A percentile compares a stretch with the other conserved stretches of the same genome.
Conservation (phyloP, 805 yeast genomes). For the Jamesozyma lodderae region DNA sequence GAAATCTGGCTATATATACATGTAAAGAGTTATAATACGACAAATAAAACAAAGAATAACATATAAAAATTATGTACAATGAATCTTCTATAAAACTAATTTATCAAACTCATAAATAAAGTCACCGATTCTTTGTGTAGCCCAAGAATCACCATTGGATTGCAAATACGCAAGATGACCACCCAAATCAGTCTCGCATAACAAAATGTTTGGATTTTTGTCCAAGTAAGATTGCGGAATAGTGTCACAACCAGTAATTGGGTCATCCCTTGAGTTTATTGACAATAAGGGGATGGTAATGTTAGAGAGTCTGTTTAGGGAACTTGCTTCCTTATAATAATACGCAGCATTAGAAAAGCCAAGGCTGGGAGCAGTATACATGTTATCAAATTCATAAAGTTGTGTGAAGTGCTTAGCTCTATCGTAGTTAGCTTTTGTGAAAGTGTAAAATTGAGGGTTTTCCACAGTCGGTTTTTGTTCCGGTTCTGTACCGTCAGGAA, state of each 20-base stretch:
- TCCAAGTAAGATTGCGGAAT: conserved; percentile 44
- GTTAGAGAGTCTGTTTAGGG: conserved; percentile 46
- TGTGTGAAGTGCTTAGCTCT: conserved; percentile 33
- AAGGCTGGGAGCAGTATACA: conserved; percentile 50
- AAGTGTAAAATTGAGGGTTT: conserved; percentile 15
- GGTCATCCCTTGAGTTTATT: conserved; percentile 49
- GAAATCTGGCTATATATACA: too few relatives aligned
- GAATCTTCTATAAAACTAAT: conserved; percentile 11
- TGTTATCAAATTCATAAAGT: conserved; percentile 50
- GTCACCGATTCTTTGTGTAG: conserved; percentile 33
- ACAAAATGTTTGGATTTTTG: conserved; percentile 48
- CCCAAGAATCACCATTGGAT: conserved; percentile 41
- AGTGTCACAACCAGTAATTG: conserved; percentile 45
- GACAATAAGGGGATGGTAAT: conserved; percentile 54
- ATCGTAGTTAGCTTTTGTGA: conserved; percentile 28
- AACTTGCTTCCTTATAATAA: conserved; percentile 60
- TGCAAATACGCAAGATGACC: conserved; percentile 57
- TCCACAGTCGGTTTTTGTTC: conserved; percentile 11
- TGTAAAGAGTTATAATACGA: too few relatives aligned
- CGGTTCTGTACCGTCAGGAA: conserved; percentile 11
- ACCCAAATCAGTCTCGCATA: conserved; percentile 56
- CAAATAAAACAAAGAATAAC: too few relatives aligned
- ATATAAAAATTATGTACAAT: too few relatives aligned
- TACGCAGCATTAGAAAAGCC: conserved; percentile 54
- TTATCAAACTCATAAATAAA: conserved; percentile 33